Percentiles rank a stretch among this genome's conserved stretches.
phyloP scores from a whole-genome alignment of 164 flowering plant species.

The Warburgia ugandensis region DNA sequence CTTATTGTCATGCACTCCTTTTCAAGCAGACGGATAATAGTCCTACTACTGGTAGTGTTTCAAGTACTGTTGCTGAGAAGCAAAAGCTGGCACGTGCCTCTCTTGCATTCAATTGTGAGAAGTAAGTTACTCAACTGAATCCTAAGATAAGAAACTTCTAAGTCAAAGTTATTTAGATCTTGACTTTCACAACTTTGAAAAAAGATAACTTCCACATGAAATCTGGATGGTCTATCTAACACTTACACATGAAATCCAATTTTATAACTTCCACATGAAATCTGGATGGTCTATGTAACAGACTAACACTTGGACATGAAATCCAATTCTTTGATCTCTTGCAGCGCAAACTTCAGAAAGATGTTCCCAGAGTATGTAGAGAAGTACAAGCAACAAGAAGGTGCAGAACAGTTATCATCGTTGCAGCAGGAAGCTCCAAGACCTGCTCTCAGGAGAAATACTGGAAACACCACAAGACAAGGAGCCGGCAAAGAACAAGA shows the following conservation, averaged over 20 bases:
- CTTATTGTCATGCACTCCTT: too few relatives aligned
- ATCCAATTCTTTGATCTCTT: too few relatives aligned
- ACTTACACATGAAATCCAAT: too few relatives aligned
- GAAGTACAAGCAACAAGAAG: constrained; percentile 74
- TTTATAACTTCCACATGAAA: too few relatives aligned
- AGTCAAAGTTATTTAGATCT: too few relatives aligned
- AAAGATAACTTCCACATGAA: too few relatives aligned
- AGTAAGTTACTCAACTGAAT: too few relatives aligned
- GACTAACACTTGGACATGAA: too few relatives aligned
- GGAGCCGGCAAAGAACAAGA: constrained; percentile 25
- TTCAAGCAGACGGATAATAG: constrained; percentile 95
- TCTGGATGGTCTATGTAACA: too few relatives aligned
- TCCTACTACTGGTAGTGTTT: constrained; percentile 95
- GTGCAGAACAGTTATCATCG: constrained; percentile 33
- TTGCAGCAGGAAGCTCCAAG: constrained; percentile 24
- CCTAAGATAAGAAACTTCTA: too few relatives aligned
- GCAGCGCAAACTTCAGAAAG: constrained; percentile 70
- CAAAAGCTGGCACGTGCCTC: constrained; percentile 73
- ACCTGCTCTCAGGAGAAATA: neutral
- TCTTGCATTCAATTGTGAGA: constrained; percentile 89
- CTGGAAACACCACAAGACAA: constrained; percentile 12
- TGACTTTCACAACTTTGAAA: too few relatives aligned
- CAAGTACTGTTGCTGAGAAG: constrained; percentile 74
- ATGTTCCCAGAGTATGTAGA: constrained; percentile 93
- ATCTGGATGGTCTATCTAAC: too few relatives aligned